These are phyloP conservation scores for Debaryomyces coudertii DNA, from an alignment of 1,139 yeast species.

Conservation along the genomic window DNA sequence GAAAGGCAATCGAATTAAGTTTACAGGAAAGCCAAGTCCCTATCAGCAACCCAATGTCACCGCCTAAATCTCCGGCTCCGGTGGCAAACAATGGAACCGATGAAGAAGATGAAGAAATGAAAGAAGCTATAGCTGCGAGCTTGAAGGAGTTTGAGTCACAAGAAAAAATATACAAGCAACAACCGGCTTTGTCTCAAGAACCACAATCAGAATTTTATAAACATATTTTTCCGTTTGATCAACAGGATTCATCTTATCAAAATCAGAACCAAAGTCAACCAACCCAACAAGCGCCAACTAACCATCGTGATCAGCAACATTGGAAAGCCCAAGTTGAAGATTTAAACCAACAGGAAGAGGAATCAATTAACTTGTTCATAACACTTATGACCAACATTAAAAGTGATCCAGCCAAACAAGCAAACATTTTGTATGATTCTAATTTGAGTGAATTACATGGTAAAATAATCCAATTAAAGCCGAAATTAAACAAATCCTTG, in stretches of 20 bases:
- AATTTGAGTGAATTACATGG: constrained; percentile 66
- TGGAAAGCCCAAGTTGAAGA: constrained; percentile 24
- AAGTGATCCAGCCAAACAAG: constrained; percentile 49
- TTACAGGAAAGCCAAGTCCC: constrained; percentile 55
- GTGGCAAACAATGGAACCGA: constrained; percentile 34
- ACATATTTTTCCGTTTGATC: constrained; percentile 21
- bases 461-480: constrained; percentile 66
- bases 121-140: constrained; percentile 95
- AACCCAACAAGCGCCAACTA: constrained; percentile 14
- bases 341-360: constrained; percentile 64
- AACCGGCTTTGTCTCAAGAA: constrained; percentile 16
- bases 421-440: constrained; percentile 62
- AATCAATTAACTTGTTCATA: constrained; percentile 69
- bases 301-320: neutral
- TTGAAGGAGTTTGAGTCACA: constrained; percentile 67
- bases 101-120: constrained; percentile 87
- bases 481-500: constrained; percentile 71
- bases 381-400: constrained; percentile 61
- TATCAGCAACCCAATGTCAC: constrained; percentile 6
- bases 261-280: constrained; percentile 16
- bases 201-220: constrained; percentile 38
- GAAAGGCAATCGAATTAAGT: constrained; percentile 77
- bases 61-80: constrained; percentile 13
- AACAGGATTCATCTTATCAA: constrained; percentile 12
- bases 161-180: constrained; percentile 22